phyloP scores from a whole-genome alignment of 164 flowering plant species.

The Vitis rupestris region DNA sequence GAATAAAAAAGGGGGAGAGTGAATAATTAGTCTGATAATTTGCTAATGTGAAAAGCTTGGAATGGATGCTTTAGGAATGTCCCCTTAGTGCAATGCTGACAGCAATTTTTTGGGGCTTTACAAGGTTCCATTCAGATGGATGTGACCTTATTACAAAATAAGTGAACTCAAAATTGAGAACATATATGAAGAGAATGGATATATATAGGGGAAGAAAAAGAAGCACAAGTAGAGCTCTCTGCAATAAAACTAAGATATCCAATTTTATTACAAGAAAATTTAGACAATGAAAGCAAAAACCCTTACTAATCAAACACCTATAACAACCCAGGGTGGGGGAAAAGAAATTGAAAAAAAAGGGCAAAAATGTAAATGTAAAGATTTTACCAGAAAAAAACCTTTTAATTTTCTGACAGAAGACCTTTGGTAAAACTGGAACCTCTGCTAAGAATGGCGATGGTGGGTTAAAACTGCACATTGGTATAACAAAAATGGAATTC shows the following conservation, averaged over 20 bases:
- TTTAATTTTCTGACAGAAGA: constrained; percentile 49
- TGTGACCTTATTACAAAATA: no score
- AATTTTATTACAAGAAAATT: constrained; percentile 29
- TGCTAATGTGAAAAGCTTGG: no score
- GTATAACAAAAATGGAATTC: constrained; percentile 14
- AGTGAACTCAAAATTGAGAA: neutral
- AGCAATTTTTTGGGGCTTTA: no score
- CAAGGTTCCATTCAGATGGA: no score
- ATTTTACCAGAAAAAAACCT: constrained; percentile 19
- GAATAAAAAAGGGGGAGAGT: no score
- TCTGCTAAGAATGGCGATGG: constrained; percentile 45
- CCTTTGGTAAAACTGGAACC: constrained; percentile 72
- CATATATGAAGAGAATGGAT: neutral
- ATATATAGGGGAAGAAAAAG: neutral
- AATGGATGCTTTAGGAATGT: no score
- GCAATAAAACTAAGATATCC: constrained; percentile 12
- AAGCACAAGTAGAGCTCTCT: neutral
- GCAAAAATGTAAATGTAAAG: constrained; percentile 7
- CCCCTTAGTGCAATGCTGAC: no score
- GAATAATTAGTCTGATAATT: no score
- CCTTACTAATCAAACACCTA: constrained; percentile 11
- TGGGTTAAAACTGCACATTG: constrained; percentile 32
- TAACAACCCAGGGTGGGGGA: neutral
- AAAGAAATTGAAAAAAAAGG: neutral
- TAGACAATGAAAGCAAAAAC: neutral